Evolutionary conservation across 495 filamentous ascomycete species (phyloP).

Genomic region (Penicillium parvum): DNA sequence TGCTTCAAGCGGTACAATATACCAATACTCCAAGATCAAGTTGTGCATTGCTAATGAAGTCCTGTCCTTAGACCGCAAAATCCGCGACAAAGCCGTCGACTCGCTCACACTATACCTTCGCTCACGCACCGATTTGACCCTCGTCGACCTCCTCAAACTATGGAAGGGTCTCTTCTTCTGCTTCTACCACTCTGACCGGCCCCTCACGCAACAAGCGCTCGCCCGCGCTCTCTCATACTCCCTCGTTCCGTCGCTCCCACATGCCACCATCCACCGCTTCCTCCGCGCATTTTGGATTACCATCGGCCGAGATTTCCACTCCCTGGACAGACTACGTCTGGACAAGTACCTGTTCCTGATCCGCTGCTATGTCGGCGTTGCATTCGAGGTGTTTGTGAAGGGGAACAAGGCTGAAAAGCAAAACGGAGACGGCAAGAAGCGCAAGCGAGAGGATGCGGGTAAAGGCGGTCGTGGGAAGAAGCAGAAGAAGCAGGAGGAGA

Average conservation of each 20-base stretch:
- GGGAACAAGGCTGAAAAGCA: conserved; percentile 11
- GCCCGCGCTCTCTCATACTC: conserved; percentile 72
- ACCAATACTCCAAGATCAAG: not conserved
- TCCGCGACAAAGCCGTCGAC: conserved; percentile 72
- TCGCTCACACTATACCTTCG: conserved; percentile 76
- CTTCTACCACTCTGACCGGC: conserved; percentile 92
- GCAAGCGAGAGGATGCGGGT: conserved; percentile 22
- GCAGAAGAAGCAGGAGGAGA: conserved; percentile 26
- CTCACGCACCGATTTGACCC: conserved; percentile 59
- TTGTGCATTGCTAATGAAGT: conserved; percentile 1
- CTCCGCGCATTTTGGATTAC: conserved; percentile 85
- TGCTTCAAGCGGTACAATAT: conserved; percentile 63
- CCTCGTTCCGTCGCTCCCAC: conserved; percentile 62
- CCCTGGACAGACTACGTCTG: conserved; percentile 80
- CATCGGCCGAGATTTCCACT: conserved; percentile 74
- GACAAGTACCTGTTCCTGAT: conserved; percentile 91
- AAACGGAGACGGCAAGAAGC: conserved; percentile 22
- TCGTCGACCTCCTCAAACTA: conserved; percentile 80
- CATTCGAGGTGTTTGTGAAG: conserved; percentile 51
- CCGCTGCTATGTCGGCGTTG: conserved; percentile 66
- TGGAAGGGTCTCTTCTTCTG: conserved; percentile 98
- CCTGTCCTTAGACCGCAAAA: conserved; percentile 62
- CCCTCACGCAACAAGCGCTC: conserved; percentile 80
- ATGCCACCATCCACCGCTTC: conserved; percentile 48
- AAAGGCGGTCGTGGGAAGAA: conserved; percentile 45